phyloP scores from a whole-genome alignment of 345 rosid species.

The Laguncularia racemosa region DNA sequence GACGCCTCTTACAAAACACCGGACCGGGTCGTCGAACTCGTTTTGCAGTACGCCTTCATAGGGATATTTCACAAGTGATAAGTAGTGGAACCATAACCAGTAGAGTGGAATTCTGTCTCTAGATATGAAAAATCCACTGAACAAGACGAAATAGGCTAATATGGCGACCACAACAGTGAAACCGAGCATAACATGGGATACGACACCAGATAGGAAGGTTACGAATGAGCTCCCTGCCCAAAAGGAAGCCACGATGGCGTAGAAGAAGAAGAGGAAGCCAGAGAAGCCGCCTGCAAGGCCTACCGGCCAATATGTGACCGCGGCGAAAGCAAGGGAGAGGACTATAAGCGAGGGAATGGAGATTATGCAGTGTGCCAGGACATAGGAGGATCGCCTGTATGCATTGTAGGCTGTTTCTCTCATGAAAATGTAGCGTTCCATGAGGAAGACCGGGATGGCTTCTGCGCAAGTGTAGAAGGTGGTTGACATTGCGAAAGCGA shows the following conservation, averaged over 20 bases:
- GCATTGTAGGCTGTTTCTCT: slow-evolving; percentile 95
- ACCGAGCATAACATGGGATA: slow-evolving; percentile 80
- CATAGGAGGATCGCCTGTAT: slow-evolving; percentile 82
- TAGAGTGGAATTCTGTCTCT: slow-evolving; percentile 61
- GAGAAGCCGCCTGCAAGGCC: slow-evolving; percentile 64
- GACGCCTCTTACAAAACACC: slow-evolving; percentile 69
- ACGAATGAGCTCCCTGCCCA: slow-evolving; percentile 97
- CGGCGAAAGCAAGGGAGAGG: slow-evolving; percentile 65
- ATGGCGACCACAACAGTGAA: slow-evolving; percentile 82
- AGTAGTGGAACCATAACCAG: slow-evolving; percentile 93
- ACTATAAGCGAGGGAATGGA: slow-evolving; percentile 58
- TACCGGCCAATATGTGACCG: slow-evolving; percentile 68
- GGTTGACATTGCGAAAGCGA: slow-evolving; percentile 93
- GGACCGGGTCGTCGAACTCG: slow-evolving; percentile 51
- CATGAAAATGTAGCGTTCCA: slow-evolving; percentile 92
- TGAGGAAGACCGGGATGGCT: slow-evolving; percentile 85
- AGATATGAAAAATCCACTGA: slow-evolving; percentile 92
- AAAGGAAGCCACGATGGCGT: slow-evolving; percentile 58
- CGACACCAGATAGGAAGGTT: slow-evolving; percentile 77
- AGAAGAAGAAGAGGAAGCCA: slow-evolving; percentile 74
- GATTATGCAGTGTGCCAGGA: slow-evolving; percentile 69
- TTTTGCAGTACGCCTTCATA: slow-evolving; percentile 61
- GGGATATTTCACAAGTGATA: slow-evolving; percentile 80
- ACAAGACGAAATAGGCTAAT: slow-evolving; percentile 75
- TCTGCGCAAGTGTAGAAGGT: slow-evolving; percentile 95